These are phyloP conservation scores for Cichorium intybus DNA, from an alignment of 140 eudicot genomes.

Conservation along the genomic window DNA sequence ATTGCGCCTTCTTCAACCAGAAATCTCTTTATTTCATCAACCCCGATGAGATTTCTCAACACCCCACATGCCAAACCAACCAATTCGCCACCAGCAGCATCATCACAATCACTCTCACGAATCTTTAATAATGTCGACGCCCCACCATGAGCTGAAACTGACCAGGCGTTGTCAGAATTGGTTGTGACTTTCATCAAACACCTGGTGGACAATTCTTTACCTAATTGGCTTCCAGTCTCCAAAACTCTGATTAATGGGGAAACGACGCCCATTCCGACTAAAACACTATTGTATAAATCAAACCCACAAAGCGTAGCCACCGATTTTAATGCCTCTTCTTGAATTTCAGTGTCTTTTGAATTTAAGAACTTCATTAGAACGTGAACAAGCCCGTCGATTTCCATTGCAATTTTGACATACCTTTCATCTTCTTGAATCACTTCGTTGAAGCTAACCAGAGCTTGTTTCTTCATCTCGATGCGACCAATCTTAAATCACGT, in stretches of 20 bases:
- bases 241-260: slow-evolving; percentile 59
- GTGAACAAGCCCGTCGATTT: slow-evolving; percentile 44
- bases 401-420: slow-evolving; percentile 57
- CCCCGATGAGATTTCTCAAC: slow-evolving; percentile 67
- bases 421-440: slow-evolving; percentile 59
- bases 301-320: slow-evolving; percentile 50
- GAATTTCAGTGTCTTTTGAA: slow-evolving; percentile 50
- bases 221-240: slow-evolving; percentile 56
- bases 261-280: slow-evolving; percentile 61
- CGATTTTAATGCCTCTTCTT: slow-evolving; percentile 59
- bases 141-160: slow-evolving; percentile 90
- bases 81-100: slow-evolving; percentile 42
- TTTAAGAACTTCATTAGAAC: slow-evolving; percentile 55
- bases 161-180: slow-evolving; percentile 79
- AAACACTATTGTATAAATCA: slow-evolving; percentile 35
- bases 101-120: slow-evolving; percentile 38
- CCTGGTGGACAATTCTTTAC: slow-evolving; percentile 56
- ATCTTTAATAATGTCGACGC: slow-evolving; percentile 54
- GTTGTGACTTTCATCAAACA: slow-evolving; percentile 73
- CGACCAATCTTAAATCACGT: slow-evolving; percentile 76
- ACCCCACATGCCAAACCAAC: slow-evolving; percentile 76
- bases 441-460: slow-evolving; percentile 52
- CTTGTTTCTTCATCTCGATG: slow-evolving; percentile 65
- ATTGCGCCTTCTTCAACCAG: slow-evolving; percentile 74
- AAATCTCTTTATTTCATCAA: slow-evolving; percentile 80